Base-by-base conservation (phyloP, 352 stramenopile species). In the Peronospora belbahrii region DNA sequence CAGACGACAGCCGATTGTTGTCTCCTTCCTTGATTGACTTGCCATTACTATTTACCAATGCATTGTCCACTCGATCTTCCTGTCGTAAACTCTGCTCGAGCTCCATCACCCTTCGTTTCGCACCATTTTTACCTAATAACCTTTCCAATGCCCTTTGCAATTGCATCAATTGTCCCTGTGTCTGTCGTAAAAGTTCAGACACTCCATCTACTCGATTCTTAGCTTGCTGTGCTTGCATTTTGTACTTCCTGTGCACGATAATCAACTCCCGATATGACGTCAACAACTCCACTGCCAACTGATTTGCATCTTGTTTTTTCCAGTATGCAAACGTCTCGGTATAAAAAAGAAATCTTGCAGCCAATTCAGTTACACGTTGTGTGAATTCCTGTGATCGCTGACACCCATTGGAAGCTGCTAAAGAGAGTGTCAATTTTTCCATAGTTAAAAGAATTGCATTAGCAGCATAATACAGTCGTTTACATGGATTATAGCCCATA, bases 321-420 rank as follows among this genome's bases (percentile, higher is more conserved):
- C 74, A 87, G 3, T 54, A 49, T 27, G 62, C 63, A 47, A 87
- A 87, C n/a, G 64, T 70, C 23, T 77, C 74, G 23, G 73, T 70
- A 51, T 87, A 87, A 32, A 85, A 83, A 1, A 57, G 58, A 53
- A 87, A 85, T n/a, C 72, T 56, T 17, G 71, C 74, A 7, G 74
- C 59, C 9, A 84, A 43, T 24, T 52, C 52, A 13, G 67, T 45
- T 2, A 83, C 71, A 14, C 53, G 54, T 8, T 52, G 60, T 38
- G 72, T 77, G 8, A 86, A 38, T 6, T 70, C 67, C 10, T 62
- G 56, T n/a, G 59, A 58, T 3, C 36, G 19, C 41, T 57, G 48
- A 2, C 42, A 34, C 0, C 9, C 47, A 24, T 42, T 19, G 9
- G 50, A 65, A 4, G 61, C 64, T 18, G 41, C 54, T 7, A 85